phyloP scores from a whole-genome alignment of 1,284 basidiomycete species.

The Pseudozyma thailandica region DNA sequence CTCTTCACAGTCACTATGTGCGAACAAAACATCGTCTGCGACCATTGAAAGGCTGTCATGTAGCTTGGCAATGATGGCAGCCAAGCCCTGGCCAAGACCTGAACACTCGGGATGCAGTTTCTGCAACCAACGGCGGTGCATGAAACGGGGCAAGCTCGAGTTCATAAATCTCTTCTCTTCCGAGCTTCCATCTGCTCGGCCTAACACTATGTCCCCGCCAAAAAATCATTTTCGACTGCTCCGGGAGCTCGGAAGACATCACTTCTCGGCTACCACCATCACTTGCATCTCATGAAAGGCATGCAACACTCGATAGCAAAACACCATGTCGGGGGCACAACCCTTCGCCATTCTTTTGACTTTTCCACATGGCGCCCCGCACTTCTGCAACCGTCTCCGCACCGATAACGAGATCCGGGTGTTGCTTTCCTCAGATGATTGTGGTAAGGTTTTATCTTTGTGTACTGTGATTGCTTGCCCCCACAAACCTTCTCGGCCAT shows the following conservation, averaged over 20 bases:
- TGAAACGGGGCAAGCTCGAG: background rate
- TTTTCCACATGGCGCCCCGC: conserved; percentile 43
- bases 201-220: conserved; percentile 23
- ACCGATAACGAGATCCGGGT: conserved; percentile 29
- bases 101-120: too few species aligned
- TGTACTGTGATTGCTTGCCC: conserved; percentile 36
- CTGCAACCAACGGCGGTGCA: too few species aligned
- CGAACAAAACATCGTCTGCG: too few species aligned
- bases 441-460: conserved; percentile 24
- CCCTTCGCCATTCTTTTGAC: conserved; percentile 1
- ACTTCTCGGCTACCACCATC: conserved; percentile 13
- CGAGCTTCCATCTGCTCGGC: conserved; percentile 19
- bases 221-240: conserved; percentile 5
- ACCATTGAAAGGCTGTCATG: too few species aligned
- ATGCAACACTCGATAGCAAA: too few species aligned
- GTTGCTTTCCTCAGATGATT: conserved; percentile 4
- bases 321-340: conserved; percentile 6
- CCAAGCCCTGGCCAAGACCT: too few species aligned
- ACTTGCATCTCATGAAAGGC: background rate
- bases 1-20: too few species aligned
- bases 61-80: too few species aligned
- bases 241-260: conserved; percentile 36
- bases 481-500: conserved; percentile 33
- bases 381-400: conserved; percentile 13
- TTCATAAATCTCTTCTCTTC: conserved; percentile 7